Evolutionary conservation across 768 basidiomycete genomes (phyloP).

Genomic region (Podaxis sp.): DNA sequence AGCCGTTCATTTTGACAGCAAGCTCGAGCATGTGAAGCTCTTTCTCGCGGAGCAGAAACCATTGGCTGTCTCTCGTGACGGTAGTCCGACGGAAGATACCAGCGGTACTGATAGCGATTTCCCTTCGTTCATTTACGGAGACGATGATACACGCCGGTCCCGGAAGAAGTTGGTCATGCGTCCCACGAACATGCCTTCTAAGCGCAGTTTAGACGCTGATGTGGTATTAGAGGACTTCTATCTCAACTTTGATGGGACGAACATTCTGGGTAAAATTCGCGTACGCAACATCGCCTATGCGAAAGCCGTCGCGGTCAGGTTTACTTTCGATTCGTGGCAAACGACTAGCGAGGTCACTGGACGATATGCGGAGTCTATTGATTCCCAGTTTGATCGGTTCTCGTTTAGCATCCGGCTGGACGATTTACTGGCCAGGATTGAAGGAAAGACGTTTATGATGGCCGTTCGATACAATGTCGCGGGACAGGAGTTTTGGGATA

Average conservation of each 20-base stretch:
- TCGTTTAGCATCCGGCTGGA: slow-evolving; percentile 72
- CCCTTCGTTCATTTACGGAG: slow-evolving; percentile 64
- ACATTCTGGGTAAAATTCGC: slow-evolving; percentile 70
- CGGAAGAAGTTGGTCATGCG: slow-evolving; percentile 53
- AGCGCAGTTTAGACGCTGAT: slow-evolving; percentile 37
- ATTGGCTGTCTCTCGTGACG: slow-evolving; percentile 87
- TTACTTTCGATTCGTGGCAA: slow-evolving; percentile 94
- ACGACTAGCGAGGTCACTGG: slow-evolving; percentile 93
- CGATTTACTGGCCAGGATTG: slow-evolving; percentile 74
- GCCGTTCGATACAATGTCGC: slow-evolving; percentile 72
- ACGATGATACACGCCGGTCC: slow-evolving; percentile 28
- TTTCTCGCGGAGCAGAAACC: slow-evolving; percentile 96
- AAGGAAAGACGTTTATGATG: slow-evolving; percentile 80
- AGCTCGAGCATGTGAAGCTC: slow-evolving; percentile 92
- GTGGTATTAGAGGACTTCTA: slow-evolving; percentile 55
- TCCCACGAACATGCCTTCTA: slow-evolving; percentile 65
- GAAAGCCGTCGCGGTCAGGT: slow-evolving; percentile 86
- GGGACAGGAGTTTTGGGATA: slow-evolving; percentile 90
- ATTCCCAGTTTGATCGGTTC: slow-evolving; percentile 69
- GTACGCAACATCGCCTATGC: slow-evolving; percentile 86
- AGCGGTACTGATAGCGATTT: slow-evolving; percentile 80
- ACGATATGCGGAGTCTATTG: slow-evolving; percentile 53
- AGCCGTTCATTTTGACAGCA: slow-evolving; percentile 88
- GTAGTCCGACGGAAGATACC: slow-evolving; percentile 83
- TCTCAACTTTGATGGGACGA: slow-evolving; percentile 50